Evolutionary conservation across 2,329 filamentous ascomycete genomes (phyloP).

Genomic region (Aschersonia sp.): DNA sequence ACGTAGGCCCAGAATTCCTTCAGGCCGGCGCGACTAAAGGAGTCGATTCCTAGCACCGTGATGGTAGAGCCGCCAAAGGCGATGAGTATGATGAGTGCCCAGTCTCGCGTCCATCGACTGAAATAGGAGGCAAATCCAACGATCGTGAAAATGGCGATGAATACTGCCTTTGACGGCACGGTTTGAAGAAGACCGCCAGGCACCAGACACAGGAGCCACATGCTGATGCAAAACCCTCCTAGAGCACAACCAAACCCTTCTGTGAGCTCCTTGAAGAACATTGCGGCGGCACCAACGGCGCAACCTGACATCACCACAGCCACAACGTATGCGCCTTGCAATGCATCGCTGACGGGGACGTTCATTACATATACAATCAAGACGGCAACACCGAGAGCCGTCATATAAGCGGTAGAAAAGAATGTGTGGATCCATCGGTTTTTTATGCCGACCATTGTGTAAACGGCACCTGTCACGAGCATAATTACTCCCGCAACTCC

Average conservation of each 20-base stretch:
- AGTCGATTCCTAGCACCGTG: constrained; percentile 74
- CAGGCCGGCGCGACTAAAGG: constrained; percentile 74
- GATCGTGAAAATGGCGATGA: constrained; percentile 60
- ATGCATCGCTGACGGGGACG: constrained; percentile 54
- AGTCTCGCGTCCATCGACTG: constrained; percentile 61
- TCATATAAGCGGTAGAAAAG: constrained; percentile 62
- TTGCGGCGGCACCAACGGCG: constrained; percentile 56
- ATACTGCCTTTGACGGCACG: constrained; percentile 49
- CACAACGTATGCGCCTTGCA: constrained; percentile 79
- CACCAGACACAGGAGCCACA: constrained; percentile 78
- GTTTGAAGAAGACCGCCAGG: constrained; percentile 58
- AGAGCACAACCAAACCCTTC: constrained; percentile 72
- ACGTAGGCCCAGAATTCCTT: constrained; percentile 96
- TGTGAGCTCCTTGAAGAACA: constrained; percentile 73
- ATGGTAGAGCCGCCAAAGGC: constrained; percentile 72
- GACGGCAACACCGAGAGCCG: constrained; percentile 60
- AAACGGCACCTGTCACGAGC: constrained; percentile 53
- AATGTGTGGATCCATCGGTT: constrained; percentile 67
- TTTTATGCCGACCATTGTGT: constrained; percentile 70
- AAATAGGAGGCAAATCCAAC: constrained; percentile 62
- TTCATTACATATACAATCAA: constrained; percentile 83
- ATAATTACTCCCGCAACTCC: constrained; percentile 67
- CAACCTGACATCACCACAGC: constrained; percentile 59
- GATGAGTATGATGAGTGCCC: constrained; percentile 61
- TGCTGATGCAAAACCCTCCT: constrained; percentile 70